Percentiles rank a stretch among this genome's conserved stretches.
Evolutionary conservation across 2,329 filamentous ascomycete species (phyloP).

Genomic region (Venturiaceae sp.): DNA sequence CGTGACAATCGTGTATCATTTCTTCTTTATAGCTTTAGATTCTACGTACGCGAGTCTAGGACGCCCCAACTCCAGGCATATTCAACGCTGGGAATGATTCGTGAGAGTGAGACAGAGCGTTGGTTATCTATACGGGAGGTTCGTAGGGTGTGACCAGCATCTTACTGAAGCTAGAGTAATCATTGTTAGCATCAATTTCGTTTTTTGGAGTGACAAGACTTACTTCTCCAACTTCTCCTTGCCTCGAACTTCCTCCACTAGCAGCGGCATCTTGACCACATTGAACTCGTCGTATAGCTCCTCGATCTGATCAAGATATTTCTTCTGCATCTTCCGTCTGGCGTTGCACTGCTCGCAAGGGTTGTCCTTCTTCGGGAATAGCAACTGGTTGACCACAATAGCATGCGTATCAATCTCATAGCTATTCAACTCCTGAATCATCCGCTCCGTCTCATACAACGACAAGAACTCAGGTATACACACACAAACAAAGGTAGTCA

Average conservation of each 20-base stretch:
- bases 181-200: slow-evolving; percentile 11
- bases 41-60: not conserved
- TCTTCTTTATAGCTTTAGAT: not conserved
- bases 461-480: slow-evolving; percentile 96
- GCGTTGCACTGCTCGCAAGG: slow-evolving; percentile 93
- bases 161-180: slow-evolving; percentile 58
- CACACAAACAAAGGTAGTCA: slow-evolving; percentile 96
- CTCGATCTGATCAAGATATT: slow-evolving; percentile 97
- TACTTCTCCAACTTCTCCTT: slow-evolving; percentile 81
- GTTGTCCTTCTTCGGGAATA: slow-evolving; percentile 80
- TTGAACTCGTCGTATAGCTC: slow-evolving; percentile 99
- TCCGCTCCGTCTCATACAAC: slow-evolving; percentile 96
- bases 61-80: not conserved
- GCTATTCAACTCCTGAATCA: slow-evolving; percentile 94
- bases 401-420: slow-evolving; percentile 95
- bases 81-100: not conserved
- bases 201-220: slow-evolving; percentile 13
- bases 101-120: not conserved
- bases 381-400: slow-evolving; percentile 95
- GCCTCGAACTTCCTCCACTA: slow-evolving; percentile 91
- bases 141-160: slow-evolving; percentile 72
- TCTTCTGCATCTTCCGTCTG: slow-evolving; percentile 95
- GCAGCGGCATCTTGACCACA: slow-evolving; percentile 92
- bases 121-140: slow-evolving; percentile 40
- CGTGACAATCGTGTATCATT: not conserved